Base-by-base conservation (phyloP, 495 filamentous ascomycete genomes). In the Geopyxis carbonaria region DNA sequence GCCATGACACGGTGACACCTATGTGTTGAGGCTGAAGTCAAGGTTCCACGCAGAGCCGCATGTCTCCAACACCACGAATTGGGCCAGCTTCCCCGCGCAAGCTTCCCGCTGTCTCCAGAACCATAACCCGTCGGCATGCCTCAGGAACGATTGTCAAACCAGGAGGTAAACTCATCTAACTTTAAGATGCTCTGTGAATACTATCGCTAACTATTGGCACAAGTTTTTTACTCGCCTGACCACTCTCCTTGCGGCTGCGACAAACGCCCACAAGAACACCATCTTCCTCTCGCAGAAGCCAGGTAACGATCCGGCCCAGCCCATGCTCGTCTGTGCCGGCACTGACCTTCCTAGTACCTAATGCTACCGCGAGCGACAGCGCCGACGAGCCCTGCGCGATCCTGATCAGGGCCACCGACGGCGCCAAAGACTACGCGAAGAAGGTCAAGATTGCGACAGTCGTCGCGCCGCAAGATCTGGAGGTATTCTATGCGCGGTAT, bases 191-290 rank as follows among this genome's bases (percentile, higher is more conserved):
- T n/a, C n/a, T n/a, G n/a, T n/a, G n/a, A n/a, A n/a, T n/a, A n/a
- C 0, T 18, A 31, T 10, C 19, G 42, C 55, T 29, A 55, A 41
- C 34, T 30, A 40, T 29, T 7, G 31, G 22, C 14, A 40, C 24
- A 55, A 95, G 84, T 97, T 97, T 73, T 91, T 97, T 68, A 55
- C 67, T 41, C 69, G 72, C 44, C 78, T 97, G 40, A 59, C 73
- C 33, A 58, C 65, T 45, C 77, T 97, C 46, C 79, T 95, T 58
- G 66, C 72, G 40, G 59, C 64, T 29, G 69, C 70, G 33, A 78
- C 77, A 35, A 59, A 70, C 45, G 73, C 76, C 49, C 61, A 73
- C 47, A 75, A 80, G 49, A 82, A 82, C 53, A 77, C 79, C 20
- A 64, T 97, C 48, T 77, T 66, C 62, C 68, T 97, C 42, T 80